Evolutionary conservation across 495 filamentous ascomycete genomes (phyloP).

Genomic region (Chlorociboria aeruginascens): DNA sequence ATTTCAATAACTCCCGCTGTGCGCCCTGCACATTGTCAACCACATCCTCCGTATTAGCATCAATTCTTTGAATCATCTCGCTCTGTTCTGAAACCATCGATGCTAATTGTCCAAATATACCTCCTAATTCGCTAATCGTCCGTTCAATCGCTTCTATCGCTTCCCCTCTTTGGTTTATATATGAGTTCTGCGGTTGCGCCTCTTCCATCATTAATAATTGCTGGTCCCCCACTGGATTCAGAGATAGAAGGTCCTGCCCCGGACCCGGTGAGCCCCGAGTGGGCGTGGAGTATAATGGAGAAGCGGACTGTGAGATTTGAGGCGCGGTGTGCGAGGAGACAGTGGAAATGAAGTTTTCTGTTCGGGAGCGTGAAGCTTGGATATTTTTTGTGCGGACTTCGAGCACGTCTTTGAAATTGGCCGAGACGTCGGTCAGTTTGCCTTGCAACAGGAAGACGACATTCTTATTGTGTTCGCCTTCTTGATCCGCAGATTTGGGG

Average conservation of each 20-base stretch:
- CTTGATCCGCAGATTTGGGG: conserved; percentile 61
- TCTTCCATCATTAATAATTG: conserved; percentile 94
- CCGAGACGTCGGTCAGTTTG: conserved; percentile 85
- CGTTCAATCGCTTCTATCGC: conserved; percentile 95
- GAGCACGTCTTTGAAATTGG: conserved; percentile 93
- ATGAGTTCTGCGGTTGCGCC: conserved; percentile 69
- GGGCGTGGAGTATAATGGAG: conserved; percentile 80
- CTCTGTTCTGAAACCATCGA: conserved; percentile 96
- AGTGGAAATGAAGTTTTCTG: conserved; percentile 91
- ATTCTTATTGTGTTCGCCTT: conserved; percentile 95
- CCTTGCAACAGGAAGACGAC: conserved; percentile 88
- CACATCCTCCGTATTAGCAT: conserved; percentile 91
- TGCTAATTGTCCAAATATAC: conserved; percentile 94
- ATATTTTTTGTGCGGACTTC: conserved; percentile 98
- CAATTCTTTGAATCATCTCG: conserved; percentile 87
- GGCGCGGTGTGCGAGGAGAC: conserved; percentile 57
- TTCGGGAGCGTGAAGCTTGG: conserved; percentile 80
- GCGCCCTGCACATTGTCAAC: conserved; percentile 96
- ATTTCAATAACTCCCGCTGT: conserved; percentile 88
- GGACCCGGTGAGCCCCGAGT: conserved; percentile 43
- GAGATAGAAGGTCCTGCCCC: conserved; percentile 61
- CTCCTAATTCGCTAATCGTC: conserved; percentile 86
- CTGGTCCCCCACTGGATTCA: conserved; percentile 81
- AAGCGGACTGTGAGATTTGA: conserved; percentile 53
- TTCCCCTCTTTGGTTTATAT: conserved; percentile 87